These are phyloP conservation scores for Zalerion maritima DNA, from an alignment of 495 filamentous ascomycete species.

Conservation along the genomic window DNA sequence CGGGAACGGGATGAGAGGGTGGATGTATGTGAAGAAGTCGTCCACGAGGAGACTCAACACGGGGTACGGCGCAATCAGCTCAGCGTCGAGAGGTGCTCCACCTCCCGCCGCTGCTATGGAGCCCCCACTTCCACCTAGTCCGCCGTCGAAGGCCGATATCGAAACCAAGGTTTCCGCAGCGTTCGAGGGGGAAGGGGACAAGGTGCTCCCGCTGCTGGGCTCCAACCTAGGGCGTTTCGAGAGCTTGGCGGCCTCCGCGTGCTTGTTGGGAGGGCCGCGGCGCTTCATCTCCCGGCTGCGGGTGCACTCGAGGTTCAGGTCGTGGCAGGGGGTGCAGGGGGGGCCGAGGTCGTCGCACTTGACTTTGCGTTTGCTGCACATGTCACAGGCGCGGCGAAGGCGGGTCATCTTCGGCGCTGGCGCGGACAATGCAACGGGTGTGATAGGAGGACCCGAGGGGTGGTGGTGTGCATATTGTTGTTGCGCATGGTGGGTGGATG, in stretches of 20 bases:
- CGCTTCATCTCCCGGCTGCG: conserved; percentile 64
- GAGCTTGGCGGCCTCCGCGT: conserved; percentile 56
- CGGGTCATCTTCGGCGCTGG: conserved; percentile 27
- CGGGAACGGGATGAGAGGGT: conserved; percentile 72
- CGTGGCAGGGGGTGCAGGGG: conserved; percentile 66
- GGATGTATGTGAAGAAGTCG: conserved; percentile 83
- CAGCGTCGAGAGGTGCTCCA: conserved; percentile 36
- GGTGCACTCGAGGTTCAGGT: conserved; percentile 71
- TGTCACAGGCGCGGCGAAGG: conserved; percentile 68
- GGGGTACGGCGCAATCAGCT: conserved; percentile 58
- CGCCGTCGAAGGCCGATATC: conserved; percentile 16
- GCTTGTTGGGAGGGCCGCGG: conserved; percentile 72
- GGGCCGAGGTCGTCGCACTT: conserved; percentile 77
- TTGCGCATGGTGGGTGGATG: neutral
- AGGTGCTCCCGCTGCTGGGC: conserved; percentile 15
- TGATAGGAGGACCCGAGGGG: neutral
- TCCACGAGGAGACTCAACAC: conserved; percentile 57
- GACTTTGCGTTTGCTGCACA: conserved; percentile 73
- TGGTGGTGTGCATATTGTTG: neutral
- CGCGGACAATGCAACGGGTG: neutral
- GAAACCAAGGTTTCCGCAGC: conserved; percentile 32
- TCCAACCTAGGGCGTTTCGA: conserved; percentile 48
- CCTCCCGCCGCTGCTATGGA: conserved; percentile 17
- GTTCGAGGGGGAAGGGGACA: conserved; percentile 33
- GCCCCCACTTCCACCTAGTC: too few relatives aligned